Conservation (phyloP, 169 alveolate species). For the Eimeria praecox region DNA sequence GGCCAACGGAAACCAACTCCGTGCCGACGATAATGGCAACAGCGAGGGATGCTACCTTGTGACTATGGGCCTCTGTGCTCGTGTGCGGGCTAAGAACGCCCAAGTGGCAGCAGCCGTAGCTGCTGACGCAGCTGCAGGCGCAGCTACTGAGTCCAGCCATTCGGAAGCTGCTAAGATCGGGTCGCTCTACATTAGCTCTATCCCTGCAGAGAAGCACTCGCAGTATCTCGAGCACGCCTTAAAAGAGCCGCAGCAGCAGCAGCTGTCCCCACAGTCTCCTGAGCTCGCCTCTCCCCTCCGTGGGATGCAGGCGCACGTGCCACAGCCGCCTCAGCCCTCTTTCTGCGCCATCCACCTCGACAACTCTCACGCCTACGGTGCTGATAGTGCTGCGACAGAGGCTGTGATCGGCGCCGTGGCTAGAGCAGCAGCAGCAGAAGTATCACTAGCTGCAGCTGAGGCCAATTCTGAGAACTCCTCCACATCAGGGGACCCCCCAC, state of each 20-base stretch:
- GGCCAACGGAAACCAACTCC: neutral
- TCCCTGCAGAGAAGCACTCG: constrained; percentile 36
- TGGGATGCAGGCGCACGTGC: constrained; percentile 3
- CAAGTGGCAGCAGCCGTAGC: constrained; percentile 63
- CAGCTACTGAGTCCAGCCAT: constrained; percentile 13
- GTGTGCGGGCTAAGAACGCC: constrained; percentile 56
- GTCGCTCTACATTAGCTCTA: constrained; percentile 38
- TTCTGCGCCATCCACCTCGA: constrained; percentile 46
- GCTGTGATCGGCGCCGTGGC: constrained; percentile 58
- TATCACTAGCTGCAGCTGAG: constrained; percentile 42
- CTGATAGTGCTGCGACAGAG: constrained; percentile 42
- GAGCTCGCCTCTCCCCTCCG: neutral
- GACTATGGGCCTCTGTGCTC: constrained; percentile 63
- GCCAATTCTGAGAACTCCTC: constrained; percentile 1
- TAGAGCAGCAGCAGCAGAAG: constrained; percentile 67
- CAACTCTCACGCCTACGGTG: neutral
- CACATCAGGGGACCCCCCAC: neutral
- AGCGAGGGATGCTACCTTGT: constrained; percentile 51
- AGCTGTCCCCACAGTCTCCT: neutral
- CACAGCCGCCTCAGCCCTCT: constrained; percentile 6
- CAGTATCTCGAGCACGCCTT: neutral
- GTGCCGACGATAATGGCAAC: constrained; percentile 2
- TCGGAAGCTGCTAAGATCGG: constrained; percentile 35
- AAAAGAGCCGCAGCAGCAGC: constrained; percentile 34
- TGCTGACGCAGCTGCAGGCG: constrained; percentile 67